These are phyloP conservation scores for Aspergillus biplanus DNA, from an alignment of 495 filamentous ascomycete species.

Conservation along the genomic window DNA sequence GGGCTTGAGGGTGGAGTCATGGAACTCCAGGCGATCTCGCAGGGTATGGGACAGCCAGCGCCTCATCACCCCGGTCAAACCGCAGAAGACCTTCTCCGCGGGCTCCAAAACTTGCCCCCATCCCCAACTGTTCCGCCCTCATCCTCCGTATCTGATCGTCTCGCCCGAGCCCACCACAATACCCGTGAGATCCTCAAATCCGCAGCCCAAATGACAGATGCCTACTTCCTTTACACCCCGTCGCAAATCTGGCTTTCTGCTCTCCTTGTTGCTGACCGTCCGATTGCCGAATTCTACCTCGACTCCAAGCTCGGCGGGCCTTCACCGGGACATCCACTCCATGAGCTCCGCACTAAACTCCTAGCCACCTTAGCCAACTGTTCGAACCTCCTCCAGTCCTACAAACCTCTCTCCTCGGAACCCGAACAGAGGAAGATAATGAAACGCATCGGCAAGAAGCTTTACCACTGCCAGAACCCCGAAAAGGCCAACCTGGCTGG, in stretches of 20 bases:
- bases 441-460: constrained; percentile 67
- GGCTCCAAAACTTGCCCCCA: constrained; percentile 32
- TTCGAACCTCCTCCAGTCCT: constrained; percentile 40
- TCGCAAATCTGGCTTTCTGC: constrained; percentile 90
- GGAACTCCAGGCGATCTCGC: constrained; percentile 71
- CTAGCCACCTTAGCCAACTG: constrained; percentile 47
- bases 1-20: constrained; percentile 83
- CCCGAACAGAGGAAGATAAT: constrained; percentile 56
- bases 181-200: constrained; percentile 76
- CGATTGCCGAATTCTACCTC: constrained; percentile 73
- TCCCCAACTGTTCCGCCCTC: constrained; percentile 27
- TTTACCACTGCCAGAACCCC: constrained; percentile 79
- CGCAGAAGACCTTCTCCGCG: constrained; percentile 40
- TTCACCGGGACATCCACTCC: constrained; percentile 30
- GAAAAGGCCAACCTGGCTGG: constrained; percentile 52
- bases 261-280: constrained; percentile 72
- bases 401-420: constrained; percentile 45
- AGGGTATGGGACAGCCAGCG: constrained; percentile 51
- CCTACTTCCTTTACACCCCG: constrained; percentile 94
- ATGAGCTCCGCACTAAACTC: constrained; percentile 47
- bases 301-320: constrained; percentile 64
- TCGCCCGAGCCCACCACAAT: constrained; percentile 67
- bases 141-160: constrained; percentile 46
- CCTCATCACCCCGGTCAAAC: constrained; percentile 41
- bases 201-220: constrained; percentile 84